Evolutionary conservation across 768 basidiomycete species (phyloP), one percentile per base, ranked within the genome.

Genomic region (Calvatia gigantea): DNA sequence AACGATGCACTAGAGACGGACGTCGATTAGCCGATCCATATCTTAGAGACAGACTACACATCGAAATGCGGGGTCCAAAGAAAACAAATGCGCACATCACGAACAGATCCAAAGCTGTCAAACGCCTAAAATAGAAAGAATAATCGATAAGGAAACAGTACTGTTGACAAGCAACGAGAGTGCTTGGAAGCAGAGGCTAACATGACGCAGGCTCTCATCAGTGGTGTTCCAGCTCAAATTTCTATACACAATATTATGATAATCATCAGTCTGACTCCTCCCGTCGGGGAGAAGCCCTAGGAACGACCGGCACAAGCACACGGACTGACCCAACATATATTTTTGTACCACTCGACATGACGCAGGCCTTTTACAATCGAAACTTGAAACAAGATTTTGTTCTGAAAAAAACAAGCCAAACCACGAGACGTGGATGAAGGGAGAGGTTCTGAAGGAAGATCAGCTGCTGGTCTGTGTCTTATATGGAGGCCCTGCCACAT

Each of bases 211-310:
- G 55, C 83, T 83, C 38, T 96, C 94, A 84, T 96, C 94, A 71
- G 85, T 94, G 72, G 94, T 96, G 79, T 88, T 89, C 91, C 91
- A 93, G 83, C 89, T 91, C 81, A 92, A 80, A 85, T 92, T 92
- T 80, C 91, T 92, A 86, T 75, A 76, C 69, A 73, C 69, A 73
- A 71, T 63, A 69, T 73, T 73, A 68, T 73, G 76, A 71, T 68
- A 64, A 69, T 68, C 73, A 84, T 87, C 75, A 86, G 83, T 84
- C 73, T 67, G 72, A 72, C 73, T 70, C 61, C 69, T 67, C 76
- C 71, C 65, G 69, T 70, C 73, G 70, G 69, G 72, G 77, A 78
- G 73, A 78, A 77, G 78, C 70, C 70, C 72, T 64, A 63, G 70
- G 61, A 65, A 66, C 73, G 69, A 68, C 75, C 67, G 76, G 66